A percentile compares a stretch with the other conserved stretches of the same genome.
phyloP scores from a whole-genome alignment of 805 yeast genomes.

The Hanseniaspora valbyensis region DNA sequence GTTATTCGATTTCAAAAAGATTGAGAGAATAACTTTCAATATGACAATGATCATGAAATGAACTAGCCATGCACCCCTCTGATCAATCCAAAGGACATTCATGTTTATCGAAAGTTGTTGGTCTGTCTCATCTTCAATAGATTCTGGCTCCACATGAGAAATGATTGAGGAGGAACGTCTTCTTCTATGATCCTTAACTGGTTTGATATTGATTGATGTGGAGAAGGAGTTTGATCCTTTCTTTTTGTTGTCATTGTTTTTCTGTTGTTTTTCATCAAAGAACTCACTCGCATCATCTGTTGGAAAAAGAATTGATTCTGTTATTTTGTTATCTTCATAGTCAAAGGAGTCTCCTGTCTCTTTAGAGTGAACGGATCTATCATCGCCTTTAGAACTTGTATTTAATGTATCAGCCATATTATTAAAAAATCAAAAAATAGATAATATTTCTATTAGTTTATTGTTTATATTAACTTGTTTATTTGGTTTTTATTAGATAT shows the following conservation, averaged over 20 bases:
- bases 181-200: constrained; percentile 34
- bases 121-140: constrained; percentile 82
- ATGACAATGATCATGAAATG: constrained; percentile 74
- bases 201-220: constrained; percentile 20
- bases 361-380: constrained; percentile 3
- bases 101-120: constrained; percentile 80
- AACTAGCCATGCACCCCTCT: constrained; percentile 91
- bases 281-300: background rate
- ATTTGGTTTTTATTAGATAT: too few relatives aligned
- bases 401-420: background rate
- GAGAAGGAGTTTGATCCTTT: background rate
- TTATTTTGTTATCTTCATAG: constrained; percentile 11
- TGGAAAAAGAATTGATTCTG: constrained; percentile 12
- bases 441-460: background rate
- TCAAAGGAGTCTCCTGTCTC: constrained; percentile 6
- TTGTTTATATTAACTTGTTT: too few relatives aligned
- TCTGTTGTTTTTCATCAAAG: too few relatives aligned
- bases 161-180: constrained; percentile 82
- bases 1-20: constrained; percentile 27
- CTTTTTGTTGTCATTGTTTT: background rate
- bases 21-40: constrained; percentile 52
- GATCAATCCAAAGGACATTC: constrained; percentile 93
- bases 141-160: constrained; percentile 88
- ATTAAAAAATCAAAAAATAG: background rate
- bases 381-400: background rate